These are phyloP conservation scores for Volutella citrinella DNA, from an alignment of 2,329 filamentous ascomycete genomes.

Conservation along the genomic window DNA sequence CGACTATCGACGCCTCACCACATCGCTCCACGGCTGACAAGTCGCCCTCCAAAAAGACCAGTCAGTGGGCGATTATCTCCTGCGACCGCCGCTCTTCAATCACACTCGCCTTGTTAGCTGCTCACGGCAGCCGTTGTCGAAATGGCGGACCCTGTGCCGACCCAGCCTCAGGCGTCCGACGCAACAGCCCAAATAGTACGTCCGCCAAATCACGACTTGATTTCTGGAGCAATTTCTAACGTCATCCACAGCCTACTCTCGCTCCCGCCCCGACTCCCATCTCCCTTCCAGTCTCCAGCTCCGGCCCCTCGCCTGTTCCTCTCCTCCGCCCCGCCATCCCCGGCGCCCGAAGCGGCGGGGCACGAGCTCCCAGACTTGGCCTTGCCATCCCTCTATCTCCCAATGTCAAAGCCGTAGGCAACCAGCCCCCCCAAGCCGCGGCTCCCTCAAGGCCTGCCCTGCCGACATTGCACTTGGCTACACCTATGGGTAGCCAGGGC, in stretches of 20 bases:
- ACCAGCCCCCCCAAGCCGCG: slow-evolving; percentile 35
- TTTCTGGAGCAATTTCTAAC: too few species aligned
- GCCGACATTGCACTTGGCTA: slow-evolving; percentile 81
- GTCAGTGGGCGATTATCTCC: too few species aligned
- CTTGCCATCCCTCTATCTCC: slow-evolving; percentile 88
- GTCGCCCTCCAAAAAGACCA: too few species aligned
- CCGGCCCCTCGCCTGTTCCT: slow-evolving; percentile 63
- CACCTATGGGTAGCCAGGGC: slow-evolving; percentile 78
- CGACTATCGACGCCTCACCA: too few species aligned
- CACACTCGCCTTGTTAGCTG: too few species aligned
- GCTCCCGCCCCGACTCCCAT: slow-evolving; percentile 21
- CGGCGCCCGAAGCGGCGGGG: slow-evolving; percentile 60
- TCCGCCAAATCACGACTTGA: too few species aligned
- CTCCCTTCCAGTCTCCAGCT: slow-evolving; percentile 31
- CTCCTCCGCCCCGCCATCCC: slow-evolving; percentile 81
- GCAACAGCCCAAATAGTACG: slow-evolving; percentile 16
- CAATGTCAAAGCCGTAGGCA: slow-evolving; percentile 72
- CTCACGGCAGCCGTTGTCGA: too few species aligned
- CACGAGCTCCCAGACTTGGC: slow-evolving; percentile 73
- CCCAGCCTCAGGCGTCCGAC: slow-evolving; percentile 16
- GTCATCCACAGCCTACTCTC: slow-evolving; percentile 12
- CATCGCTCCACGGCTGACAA: too few species aligned
- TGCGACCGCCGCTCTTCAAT: too few species aligned
- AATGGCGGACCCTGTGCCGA: slow-evolving; percentile 21
- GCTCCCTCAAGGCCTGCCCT: slow-evolving; percentile 51